phyloP scores from a whole-genome alignment of 257 asterid species.

The Nicotiana paniculata region DNA sequence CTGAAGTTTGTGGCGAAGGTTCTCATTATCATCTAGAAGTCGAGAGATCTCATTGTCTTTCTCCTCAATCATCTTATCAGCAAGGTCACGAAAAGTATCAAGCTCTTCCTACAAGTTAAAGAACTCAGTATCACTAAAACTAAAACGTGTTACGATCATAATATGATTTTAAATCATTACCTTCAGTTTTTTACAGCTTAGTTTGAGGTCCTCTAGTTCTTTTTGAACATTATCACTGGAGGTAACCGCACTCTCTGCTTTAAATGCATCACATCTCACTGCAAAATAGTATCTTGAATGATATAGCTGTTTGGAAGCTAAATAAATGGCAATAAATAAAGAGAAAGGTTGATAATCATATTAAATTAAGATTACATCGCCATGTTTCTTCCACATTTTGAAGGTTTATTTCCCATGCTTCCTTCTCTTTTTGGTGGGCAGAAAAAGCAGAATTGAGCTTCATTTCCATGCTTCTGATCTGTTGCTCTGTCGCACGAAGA shows the following conservation, averaged over 20 bases:
- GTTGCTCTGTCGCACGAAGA: conserved; percentile 51
- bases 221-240: conserved; percentile 43
- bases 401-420: conserved; percentile 74
- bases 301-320: background rate
- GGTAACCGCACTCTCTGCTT: conserved; percentile 50
- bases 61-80: conserved; percentile 96
- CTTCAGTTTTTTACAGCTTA: conserved; percentile 56
- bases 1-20: conserved; percentile 58
- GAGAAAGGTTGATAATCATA: conserved; percentile 8
- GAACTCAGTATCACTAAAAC: conserved; percentile 6
- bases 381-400: conserved; percentile 90
- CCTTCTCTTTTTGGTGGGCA: conserved; percentile 70
- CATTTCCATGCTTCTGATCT: conserved; percentile 57
- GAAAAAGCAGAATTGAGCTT: conserved; percentile 69
- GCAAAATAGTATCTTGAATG: conserved; percentile 19
- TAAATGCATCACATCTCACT: conserved; percentile 76
- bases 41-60: conserved; percentile 82
- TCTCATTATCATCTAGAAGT: conserved; percentile 72
- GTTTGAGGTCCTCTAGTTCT: conserved; percentile 63
- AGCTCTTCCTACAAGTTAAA: conserved; percentile 66
- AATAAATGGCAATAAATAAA: conserved; percentile 6
- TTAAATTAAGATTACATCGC: conserved; percentile 49
- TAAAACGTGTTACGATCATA: background rate
- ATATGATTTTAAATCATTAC: conserved; percentile 26
- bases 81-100: conserved; percentile 79